These are phyloP conservation scores for Polyrhizophydium stewartii DNA, from an alignment of 371 early-diverging fungal species.

Conservation along the genomic window DNA sequence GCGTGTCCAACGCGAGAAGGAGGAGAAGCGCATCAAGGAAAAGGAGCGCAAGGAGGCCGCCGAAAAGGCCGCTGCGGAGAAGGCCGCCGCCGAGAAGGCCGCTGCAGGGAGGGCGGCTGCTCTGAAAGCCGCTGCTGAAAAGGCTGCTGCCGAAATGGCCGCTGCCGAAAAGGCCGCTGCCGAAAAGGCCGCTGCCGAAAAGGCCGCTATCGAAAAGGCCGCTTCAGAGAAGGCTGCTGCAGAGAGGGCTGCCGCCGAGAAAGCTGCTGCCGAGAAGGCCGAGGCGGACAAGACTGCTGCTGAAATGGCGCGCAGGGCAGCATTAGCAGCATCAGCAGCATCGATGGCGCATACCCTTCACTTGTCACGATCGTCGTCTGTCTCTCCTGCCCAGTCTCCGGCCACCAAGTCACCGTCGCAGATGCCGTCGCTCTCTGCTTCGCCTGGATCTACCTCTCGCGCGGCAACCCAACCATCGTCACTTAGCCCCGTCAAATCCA, in stretches of 20 bases:
- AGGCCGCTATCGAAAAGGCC: background rate
- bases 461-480: no score
- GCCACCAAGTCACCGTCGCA: no score
- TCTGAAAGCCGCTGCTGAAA: background rate
- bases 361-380: no score
- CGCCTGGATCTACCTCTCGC: no score
- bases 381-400: no score
- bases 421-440: no score
- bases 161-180: background rate
- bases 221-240: background rate
- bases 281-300: background rate
- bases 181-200: background rate
- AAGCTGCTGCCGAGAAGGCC: background rate
- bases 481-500: no score
- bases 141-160: background rate
- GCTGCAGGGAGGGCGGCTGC: background rate
- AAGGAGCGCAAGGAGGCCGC: constrained; percentile 14
- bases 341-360: no score
- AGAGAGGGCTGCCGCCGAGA: background rate
- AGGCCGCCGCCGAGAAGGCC: no score
- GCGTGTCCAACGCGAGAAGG: constrained; percentile 25
- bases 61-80: constrained; percentile 7
- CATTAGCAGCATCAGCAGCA: no score
- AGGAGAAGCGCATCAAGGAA: constrained; percentile 13
- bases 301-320: no score